phyloP scores from a whole-genome alignment of 805 yeast species.

The Metschnikowia peoriensis region DNA sequence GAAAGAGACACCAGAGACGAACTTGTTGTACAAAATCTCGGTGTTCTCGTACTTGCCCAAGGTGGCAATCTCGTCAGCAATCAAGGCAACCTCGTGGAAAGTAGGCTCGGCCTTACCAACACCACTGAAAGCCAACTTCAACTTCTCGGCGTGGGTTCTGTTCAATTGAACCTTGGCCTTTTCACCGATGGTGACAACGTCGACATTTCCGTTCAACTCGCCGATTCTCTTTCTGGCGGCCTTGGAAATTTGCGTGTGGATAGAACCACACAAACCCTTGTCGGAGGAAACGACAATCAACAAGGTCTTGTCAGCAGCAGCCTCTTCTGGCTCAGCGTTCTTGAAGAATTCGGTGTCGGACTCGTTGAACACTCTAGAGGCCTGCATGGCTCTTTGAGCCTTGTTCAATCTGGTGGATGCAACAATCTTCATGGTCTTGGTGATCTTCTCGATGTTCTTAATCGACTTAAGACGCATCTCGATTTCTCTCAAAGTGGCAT shows the following conservation, averaged over 20 bases:
- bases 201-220: constrained; percentile 62
- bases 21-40: constrained; percentile 84
- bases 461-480: constrained; percentile 97
- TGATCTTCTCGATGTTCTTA: constrained; percentile 98
- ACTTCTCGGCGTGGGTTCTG: constrained; percentile 71
- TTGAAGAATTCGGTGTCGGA: constrained; percentile 77
- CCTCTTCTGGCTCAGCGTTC: constrained; percentile 72
- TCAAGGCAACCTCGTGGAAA: constrained; percentile 83
- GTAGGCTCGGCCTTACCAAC: constrained; percentile 97
- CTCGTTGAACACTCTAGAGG: constrained; percentile 79
- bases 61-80: constrained; percentile 77
- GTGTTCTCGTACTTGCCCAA: constrained; percentile 72
- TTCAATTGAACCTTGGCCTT: constrained; percentile 84
- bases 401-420: constrained; percentile 95
- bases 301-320: constrained; percentile 63
- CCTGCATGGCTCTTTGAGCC: constrained; percentile 92
- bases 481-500: constrained; percentile 98
- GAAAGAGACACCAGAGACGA: constrained; percentile 83
- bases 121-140: constrained; percentile 81
- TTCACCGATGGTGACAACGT: constrained; percentile 89
- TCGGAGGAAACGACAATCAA: constrained; percentile 82
- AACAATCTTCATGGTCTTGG: constrained; percentile 99
- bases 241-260: constrained; percentile 93
- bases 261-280: constrained; percentile 98
- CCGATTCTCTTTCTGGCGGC: constrained; percentile 69